phyloP scores from a whole-genome alignment of 495 filamentous ascomycete species.

The Annulohypoxylon maeteangense region DNA sequence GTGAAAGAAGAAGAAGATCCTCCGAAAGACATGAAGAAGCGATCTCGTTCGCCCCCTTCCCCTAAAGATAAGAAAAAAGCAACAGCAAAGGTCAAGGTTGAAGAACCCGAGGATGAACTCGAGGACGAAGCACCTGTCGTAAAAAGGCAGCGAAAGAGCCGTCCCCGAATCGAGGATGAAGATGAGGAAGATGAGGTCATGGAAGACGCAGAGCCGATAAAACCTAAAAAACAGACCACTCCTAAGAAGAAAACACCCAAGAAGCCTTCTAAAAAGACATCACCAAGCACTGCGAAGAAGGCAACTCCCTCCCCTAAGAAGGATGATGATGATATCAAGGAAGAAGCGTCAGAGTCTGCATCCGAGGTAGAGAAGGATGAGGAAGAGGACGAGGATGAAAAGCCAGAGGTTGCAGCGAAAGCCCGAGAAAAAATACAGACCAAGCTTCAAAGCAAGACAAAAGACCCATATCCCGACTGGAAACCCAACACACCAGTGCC shows the following conservation, averaged over 20 bases:
- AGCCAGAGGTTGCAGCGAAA: slow-evolving; percentile 78
- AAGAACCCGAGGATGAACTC: slow-evolving; percentile 54
- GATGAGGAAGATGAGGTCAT: slow-evolving; percentile 58
- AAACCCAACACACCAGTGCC: slow-evolving; percentile 86
- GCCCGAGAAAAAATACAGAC: slow-evolving; percentile 86
- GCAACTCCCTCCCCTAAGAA: slow-evolving; percentile 37
- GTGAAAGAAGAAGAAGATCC: slow-evolving; percentile 46
- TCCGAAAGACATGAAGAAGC: slow-evolving; percentile 58
- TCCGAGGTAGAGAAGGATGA: slow-evolving; percentile 62
- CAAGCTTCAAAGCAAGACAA: slow-evolving; percentile 68
- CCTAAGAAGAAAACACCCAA: slow-evolving; percentile 37
- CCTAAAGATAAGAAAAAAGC: slow-evolving; percentile 31
- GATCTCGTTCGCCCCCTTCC: slow-evolving; percentile 44
- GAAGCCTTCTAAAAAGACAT: slow-evolving; percentile 31
- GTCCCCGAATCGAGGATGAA: slow-evolving; percentile 53
- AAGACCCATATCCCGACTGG: slow-evolving; percentile 96
- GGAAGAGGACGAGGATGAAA: slow-evolving; percentile 75
- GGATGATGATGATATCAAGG: slow-evolving; percentile 50
- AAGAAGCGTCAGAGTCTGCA: slow-evolving; percentile 64
- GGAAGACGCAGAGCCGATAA: slow-evolving; percentile 46
- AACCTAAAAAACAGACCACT: slow-evolving; percentile 40
- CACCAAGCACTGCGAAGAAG: slow-evolving; percentile 42
- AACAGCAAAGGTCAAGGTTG: slow-evolving; percentile 42
- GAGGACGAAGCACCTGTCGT: slow-evolving; percentile 63
- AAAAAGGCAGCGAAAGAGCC: slow-evolving; percentile 60